A percentile compares a stretch with the other conserved stretches of the same genome.
phyloP scores from a whole-genome alignment of 2,329 filamentous ascomycete genomes.

The Coniochaeta sp. region DNA sequence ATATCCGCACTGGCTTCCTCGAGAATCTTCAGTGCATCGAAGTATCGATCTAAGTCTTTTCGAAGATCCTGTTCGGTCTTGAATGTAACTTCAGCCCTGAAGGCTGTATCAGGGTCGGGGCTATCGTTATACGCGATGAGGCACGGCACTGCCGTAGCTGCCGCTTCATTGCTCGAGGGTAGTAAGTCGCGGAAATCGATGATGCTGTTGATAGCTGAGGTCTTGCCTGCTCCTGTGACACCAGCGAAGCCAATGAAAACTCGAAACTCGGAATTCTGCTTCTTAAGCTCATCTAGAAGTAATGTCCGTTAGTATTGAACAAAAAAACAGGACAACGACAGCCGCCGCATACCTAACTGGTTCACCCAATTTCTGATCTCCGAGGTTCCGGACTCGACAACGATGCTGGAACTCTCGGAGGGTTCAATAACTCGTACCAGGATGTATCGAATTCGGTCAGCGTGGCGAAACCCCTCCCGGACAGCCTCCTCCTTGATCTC shows the following conservation, averaged over 20 bases:
- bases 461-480: background rate
- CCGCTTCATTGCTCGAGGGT: slow-evolving; percentile 20
- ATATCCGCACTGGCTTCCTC: background rate
- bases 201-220: slow-evolving; percentile 16
- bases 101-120: slow-evolving; percentile 6
- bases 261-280: slow-evolving; percentile 3
- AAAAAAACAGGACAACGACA: background rate
- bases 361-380: background rate
- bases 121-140: slow-evolving; percentile 19
- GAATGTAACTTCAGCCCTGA: slow-evolving; percentile 16
- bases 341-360: background rate
- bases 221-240: slow-evolving; percentile 19
- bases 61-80: slow-evolving; percentile 7
- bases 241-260: slow-evolving; percentile 17
- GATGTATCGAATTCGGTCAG: background rate
- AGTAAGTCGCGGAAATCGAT: slow-evolving; percentile 17
- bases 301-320: background rate
- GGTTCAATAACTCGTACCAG: background rate
- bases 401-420: too few relatives aligned
- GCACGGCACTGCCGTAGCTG: slow-evolving; percentile 19
- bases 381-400: background rate
- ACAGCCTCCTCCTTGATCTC: background rate
- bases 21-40: slow-evolving; percentile 7
- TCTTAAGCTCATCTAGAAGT: background rate
- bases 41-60: slow-evolving; percentile 8